Evolutionary conservation across 2,329 filamentous ascomycete species (phyloP).

Genomic region (Ceratocystis albifundus): DNA sequence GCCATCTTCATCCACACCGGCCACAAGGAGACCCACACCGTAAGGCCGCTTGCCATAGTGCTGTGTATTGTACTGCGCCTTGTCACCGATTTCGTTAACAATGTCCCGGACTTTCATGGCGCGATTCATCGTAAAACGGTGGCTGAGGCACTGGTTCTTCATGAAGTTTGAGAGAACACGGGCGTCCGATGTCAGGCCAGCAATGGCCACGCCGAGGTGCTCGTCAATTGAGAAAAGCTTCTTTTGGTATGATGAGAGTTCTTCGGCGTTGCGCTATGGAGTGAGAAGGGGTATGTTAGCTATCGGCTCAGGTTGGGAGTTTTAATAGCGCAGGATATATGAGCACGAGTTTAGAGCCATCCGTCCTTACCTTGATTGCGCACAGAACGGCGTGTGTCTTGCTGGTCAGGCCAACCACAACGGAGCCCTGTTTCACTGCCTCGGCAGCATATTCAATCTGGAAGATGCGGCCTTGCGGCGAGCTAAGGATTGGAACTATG

Average conservation of each 20-base stretch:
- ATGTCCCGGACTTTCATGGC: constrained; percentile 83
- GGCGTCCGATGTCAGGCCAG: constrained; percentile 91
- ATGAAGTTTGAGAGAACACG: constrained; percentile 99
- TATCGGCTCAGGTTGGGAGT: not conserved
- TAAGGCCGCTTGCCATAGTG: constrained; percentile 87
- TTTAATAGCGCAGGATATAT: not conserved
- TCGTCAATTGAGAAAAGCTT: constrained; percentile 96
- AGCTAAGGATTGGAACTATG: constrained; percentile 45
- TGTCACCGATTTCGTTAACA: constrained; percentile 84
- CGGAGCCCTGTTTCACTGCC: constrained; percentile 97
- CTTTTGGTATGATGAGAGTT: constrained; percentile 99
- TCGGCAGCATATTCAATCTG: constrained; percentile 98
- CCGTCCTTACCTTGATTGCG: constrained; percentile 68
- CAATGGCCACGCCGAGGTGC: constrained; percentile 89
- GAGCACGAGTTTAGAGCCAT: too few relatives aligned
- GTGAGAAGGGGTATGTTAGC: constrained; percentile 10
- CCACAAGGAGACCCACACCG: constrained; percentile 76
- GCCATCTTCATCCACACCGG: constrained; percentile 84
- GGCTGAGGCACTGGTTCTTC: constrained; percentile 96
- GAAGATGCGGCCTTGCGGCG: constrained; percentile 97
- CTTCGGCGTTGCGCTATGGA: constrained; percentile 84
- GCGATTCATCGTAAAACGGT: constrained; percentile 90
- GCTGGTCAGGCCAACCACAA: constrained; percentile 92
- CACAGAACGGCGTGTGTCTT: constrained; percentile 96
- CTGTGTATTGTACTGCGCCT: constrained; percentile 95